These are phyloP conservation scores for Cercospora brassicicola DNA, from an alignment of 2,329 filamentous ascomycete genomes.

Conservation along the genomic window DNA sequence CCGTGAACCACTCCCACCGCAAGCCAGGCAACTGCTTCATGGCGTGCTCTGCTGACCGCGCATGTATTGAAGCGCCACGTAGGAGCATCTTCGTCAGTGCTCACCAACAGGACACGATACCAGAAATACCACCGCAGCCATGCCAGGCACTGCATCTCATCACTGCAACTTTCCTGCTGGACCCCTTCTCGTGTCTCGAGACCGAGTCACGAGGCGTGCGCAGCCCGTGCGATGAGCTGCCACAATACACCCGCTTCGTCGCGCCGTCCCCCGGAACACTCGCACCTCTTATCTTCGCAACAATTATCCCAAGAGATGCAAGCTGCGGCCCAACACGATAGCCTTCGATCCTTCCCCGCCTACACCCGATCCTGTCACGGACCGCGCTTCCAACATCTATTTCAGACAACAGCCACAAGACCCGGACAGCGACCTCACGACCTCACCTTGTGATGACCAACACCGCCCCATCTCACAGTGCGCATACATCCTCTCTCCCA, in stretches of 20 bases:
- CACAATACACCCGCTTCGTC: background rate
- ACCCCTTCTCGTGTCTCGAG: background rate
- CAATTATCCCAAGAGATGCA: conserved; percentile 4
- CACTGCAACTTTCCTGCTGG: background rate
- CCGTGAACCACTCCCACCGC: background rate
- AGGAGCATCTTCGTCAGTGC: background rate
- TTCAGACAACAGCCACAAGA: background rate
- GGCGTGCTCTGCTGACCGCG: background rate
- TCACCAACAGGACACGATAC: background rate
- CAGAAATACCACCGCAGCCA: background rate
- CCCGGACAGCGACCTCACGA: background rate
- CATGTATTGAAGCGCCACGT: background rate
- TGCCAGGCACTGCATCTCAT: background rate
- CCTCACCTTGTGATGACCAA: background rate
- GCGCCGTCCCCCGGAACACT: background rate
- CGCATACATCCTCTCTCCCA: background rate
- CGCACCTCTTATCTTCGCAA: background rate
- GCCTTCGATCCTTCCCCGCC: conserved; percentile 4
- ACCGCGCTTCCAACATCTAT: background rate
- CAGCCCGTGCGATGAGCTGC: background rate
- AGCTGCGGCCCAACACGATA: background rate
- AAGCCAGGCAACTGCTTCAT: background rate
- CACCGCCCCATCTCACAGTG: background rate
- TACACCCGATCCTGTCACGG: background rate
- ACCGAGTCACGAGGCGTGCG: background rate